Conservation (phyloP, 495 filamentous ascomycete genomes). For the Xylaria telfairii region DNA sequence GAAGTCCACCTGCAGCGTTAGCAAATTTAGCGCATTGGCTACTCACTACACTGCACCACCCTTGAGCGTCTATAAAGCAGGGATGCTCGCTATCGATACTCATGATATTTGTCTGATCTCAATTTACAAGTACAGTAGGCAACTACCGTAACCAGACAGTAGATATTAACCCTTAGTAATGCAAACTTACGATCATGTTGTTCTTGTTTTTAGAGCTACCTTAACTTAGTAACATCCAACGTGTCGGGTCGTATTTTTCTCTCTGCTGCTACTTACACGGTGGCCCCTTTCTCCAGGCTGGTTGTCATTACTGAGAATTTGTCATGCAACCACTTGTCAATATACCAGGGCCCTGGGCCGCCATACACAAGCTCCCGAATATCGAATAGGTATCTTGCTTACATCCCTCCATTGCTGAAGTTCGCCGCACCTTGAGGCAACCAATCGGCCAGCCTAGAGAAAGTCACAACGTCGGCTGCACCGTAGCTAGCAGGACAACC, state of each 20-base stretch:
- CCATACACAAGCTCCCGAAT: background rate
- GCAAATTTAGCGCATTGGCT: background rate
- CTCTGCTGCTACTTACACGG: background rate
- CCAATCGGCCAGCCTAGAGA: background rate
- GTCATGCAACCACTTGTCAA: background rate
- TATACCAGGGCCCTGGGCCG: background rate
- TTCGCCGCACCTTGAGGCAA: background rate
- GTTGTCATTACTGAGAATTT: background rate
- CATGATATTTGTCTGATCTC: no score
- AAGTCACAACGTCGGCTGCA: background rate
- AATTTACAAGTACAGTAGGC: no score
- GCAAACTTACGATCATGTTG: background rate
- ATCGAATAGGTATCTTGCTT: background rate
- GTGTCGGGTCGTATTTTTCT: background rate
- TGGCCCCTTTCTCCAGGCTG: background rate
- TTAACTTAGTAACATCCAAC: background rate
- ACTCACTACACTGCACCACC: no score
- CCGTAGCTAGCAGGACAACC: background rate
- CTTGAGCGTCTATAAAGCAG: no score
- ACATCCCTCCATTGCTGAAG: background rate
- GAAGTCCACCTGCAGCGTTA: background rate
- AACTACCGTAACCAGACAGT: no score
- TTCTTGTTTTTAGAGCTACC: no score
- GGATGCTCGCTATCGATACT: no score
- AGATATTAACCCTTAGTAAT: background rate